Conservation (phyloP, 176 grass and related monocot genomes). For the Bolboschoenus planiculmis region DNA sequence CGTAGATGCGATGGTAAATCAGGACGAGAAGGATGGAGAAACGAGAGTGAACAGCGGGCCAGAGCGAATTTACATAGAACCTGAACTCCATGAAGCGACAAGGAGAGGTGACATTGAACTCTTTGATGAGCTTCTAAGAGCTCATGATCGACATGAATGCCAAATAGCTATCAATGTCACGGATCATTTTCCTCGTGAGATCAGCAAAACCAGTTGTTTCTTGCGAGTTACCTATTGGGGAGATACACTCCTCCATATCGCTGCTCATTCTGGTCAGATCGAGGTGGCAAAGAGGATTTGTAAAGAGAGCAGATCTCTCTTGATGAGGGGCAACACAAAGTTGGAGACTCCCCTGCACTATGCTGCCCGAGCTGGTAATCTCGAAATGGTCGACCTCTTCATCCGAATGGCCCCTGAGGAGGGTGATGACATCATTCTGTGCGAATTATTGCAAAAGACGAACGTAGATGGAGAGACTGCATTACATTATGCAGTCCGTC, state of each 20-base stretch:
- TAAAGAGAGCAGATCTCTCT: neutral
- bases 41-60: too few relatives aligned
- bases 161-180: neutral
- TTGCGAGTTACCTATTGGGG: neutral
- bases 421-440: too few relatives aligned
- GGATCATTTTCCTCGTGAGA: neutral
- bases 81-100: neutral
- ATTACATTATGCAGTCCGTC: neutral
- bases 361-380: slow-evolving; percentile 19
- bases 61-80: too few relatives aligned
- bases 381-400: neutral
- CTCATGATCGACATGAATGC: too few relatives aligned
- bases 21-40: too few relatives aligned
- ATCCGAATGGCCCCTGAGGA: neutral
- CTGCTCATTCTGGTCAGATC: neutral
- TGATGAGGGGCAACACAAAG: neutral
- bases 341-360: slow-evolving; percentile 47
- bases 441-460: neutral
- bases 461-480: neutral
- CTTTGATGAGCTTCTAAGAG: neutral
- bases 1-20: too few relatives aligned
- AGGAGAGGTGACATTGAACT: neutral
- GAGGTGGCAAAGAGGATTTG: neutral
- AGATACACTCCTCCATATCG: neutral
- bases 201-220: neutral